Evolutionary conservation across 1,284 basidiomycete species (phyloP).

Genomic region (Trichosporon sp.): DNA sequence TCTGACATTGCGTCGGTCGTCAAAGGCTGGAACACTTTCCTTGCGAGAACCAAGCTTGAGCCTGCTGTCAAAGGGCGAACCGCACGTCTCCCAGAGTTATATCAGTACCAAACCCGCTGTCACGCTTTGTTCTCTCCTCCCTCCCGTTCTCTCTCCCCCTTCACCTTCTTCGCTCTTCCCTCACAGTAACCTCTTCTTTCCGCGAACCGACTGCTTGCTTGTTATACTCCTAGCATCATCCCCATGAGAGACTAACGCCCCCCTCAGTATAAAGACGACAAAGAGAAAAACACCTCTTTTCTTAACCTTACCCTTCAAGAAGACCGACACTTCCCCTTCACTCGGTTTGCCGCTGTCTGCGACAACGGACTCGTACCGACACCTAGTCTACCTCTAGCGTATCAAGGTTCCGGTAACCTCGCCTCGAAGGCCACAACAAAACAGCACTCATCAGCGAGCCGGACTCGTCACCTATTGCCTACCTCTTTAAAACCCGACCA

Average conservation of each 20-base stretch:
- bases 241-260: slow-evolving; percentile 2
- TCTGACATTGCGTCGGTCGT: not conserved
- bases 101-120: not conserved
- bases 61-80: not conserved
- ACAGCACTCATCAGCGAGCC: slow-evolving; percentile 9
- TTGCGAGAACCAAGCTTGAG: not conserved
- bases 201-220: not conserved
- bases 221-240: not conserved
- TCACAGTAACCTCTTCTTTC: slow-evolving; percentile 2
- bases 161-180: not conserved
- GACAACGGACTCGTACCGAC: not conserved
- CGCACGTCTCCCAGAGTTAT: not conserved
- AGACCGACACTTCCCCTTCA: slow-evolving; percentile 9
- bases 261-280: slow-evolving; percentile 1
- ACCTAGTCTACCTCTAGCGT: not conserved
- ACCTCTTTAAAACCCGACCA: not conserved
- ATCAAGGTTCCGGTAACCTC: slow-evolving; percentile 21
- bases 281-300: not conserved
- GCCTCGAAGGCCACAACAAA: slow-evolving; percentile 15
- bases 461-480: slow-evolving; percentile 8
- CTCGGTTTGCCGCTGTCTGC: slow-evolving; percentile 11
- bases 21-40: not conserved
- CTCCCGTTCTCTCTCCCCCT: not conserved
- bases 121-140: not conserved
- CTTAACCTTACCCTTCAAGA: not conserved